Percentiles rank a stretch among this genome's conserved stretches.
These are phyloP conservation scores for Pseudogymnoascus sp. DNA, from an alignment of 2,329 filamentous ascomycete species.

Conservation along the genomic window DNA sequence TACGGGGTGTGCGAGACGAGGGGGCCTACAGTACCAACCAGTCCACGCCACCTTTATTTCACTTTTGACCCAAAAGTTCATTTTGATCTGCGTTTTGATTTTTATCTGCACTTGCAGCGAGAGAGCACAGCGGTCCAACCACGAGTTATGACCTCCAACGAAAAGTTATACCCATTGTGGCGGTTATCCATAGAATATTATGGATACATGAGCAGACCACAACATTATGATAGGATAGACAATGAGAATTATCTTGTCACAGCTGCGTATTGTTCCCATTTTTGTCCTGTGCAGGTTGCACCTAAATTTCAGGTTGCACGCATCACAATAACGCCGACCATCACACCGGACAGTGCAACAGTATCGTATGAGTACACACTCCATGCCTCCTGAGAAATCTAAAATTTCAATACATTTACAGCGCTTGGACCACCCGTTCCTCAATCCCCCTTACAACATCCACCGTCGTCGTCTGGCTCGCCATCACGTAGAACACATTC, in stretches of 20 bases:
- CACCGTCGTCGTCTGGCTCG: constrained; percentile 37
- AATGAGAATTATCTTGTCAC: not conserved
- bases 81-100: not conserved
- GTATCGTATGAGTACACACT: not conserved
- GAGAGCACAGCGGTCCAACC: not conserved
- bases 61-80: not conserved
- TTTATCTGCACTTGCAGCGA: not conserved
- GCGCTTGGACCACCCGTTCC: not conserved
- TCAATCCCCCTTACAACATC: not conserved
- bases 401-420: not conserved
- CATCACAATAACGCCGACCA: not conserved
- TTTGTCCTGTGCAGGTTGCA: not conserved
- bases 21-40: not conserved
- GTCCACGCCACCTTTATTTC: not conserved
- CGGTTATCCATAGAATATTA: not conserved
- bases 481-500: constrained; percentile 54
- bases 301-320: not conserved
- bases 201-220: not conserved
- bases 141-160: not conserved
- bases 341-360: not conserved
- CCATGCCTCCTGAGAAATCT: not conserved
- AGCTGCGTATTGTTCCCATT: not conserved
- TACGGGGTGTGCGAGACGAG: not conserved
- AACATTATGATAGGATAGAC: not conserved
- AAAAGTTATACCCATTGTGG: constrained; percentile 3